Percentiles rank a stretch among this genome's conserved stretches.
Evolutionary conservation across 768 basidiomycete species (phyloP).

Genomic region (Russula emetica): DNA sequence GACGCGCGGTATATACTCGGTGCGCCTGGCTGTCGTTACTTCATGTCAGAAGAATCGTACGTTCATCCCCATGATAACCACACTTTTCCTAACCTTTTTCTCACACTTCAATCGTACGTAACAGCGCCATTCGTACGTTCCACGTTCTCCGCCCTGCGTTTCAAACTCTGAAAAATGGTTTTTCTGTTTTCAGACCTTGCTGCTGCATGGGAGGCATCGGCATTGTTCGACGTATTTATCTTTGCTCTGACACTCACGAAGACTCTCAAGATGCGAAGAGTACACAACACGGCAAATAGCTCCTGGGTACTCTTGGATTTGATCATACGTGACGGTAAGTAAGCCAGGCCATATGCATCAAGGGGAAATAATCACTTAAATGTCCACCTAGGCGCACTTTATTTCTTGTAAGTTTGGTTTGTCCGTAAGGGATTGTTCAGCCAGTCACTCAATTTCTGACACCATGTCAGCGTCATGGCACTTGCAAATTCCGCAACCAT

Average conservation of each 20-base stretch:
- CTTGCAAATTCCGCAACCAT: constrained; percentile 49
- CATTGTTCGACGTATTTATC: constrained; percentile 46
- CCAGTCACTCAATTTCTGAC: constrained; percentile 11
- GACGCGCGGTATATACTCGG: neutral
- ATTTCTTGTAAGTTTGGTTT: constrained; percentile 46
- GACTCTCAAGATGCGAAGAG: constrained; percentile 37
- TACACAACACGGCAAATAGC: constrained; percentile 28
- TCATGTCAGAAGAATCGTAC: constrained; percentile 29
- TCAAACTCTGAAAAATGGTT: neutral
- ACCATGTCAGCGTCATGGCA: constrained; percentile 48
- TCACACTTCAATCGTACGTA: neutral
- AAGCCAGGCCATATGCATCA: neutral
- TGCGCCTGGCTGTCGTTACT: constrained; percentile 29
- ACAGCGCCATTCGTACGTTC: constrained; percentile 30
- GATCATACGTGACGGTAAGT: constrained; percentile 49
- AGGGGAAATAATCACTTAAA: neutral
- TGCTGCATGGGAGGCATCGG: constrained; percentile 48
- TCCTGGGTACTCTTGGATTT: constrained; percentile 38
- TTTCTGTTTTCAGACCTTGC: constrained; percentile 30
- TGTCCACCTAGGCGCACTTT: constrained; percentile 43
- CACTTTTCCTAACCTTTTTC: neutral
- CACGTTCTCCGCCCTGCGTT: neutral
- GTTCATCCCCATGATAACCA: constrained; percentile 12
- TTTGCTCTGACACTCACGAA: constrained; percentile 47
- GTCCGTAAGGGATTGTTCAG: neutral